Evolutionary conservation across 2,329 filamentous ascomycete genomes (phyloP).

Genomic region (Aureobasidium sp.): DNA sequence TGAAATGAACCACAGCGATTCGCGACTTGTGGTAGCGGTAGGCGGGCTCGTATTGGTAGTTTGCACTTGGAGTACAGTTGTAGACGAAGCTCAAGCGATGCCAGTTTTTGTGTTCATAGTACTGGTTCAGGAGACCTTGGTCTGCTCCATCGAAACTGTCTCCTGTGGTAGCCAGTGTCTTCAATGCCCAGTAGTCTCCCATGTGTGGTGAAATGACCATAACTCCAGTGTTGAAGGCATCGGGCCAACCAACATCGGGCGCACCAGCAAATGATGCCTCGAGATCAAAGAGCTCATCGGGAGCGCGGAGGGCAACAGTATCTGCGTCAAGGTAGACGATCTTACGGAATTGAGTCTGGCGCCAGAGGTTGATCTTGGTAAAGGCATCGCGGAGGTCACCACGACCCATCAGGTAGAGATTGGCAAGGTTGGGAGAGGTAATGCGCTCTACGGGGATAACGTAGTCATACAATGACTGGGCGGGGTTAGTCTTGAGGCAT

Average conservation of each 20-base stretch:
- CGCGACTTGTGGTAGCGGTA: conserved; percentile 86
- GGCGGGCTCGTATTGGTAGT: conserved; percentile 95
- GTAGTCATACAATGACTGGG: conserved; percentile 74
- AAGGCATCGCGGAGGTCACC: conserved; percentile 86
- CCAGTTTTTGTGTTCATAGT: conserved; percentile 69
- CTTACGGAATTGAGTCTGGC: conserved; percentile 77
- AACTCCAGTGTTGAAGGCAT: conserved; percentile 95
- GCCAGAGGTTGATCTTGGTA: conserved; percentile 95
- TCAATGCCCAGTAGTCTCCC: conserved; percentile 78
- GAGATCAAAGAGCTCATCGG: conserved; percentile 80
- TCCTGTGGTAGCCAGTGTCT: conserved; percentile 73
- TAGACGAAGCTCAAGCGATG: conserved; percentile 89
- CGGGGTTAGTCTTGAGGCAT: conserved; percentile 14
- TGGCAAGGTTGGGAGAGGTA: conserved; percentile 65
- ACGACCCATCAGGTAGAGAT: conserved; percentile 86
- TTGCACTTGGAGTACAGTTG: conserved; percentile 92
- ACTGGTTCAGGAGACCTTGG: conserved; percentile 90
- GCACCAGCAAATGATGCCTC: conserved; percentile 59
- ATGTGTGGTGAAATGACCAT: conserved; percentile 84
- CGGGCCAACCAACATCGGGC: conserved; percentile 95
- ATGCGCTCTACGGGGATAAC: conserved; percentile 77
- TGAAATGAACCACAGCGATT: conserved; percentile 91
- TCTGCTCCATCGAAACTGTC: conserved; percentile 97
- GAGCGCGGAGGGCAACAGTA: conserved; percentile 78
- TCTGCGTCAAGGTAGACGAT: conserved; percentile 95